A percentile compares a stretch with the other conserved stretches of the same genome.
Evolutionary conservation across 2,329 filamentous ascomycete species (phyloP).

Genomic region (Hypocreales sp.): DNA sequence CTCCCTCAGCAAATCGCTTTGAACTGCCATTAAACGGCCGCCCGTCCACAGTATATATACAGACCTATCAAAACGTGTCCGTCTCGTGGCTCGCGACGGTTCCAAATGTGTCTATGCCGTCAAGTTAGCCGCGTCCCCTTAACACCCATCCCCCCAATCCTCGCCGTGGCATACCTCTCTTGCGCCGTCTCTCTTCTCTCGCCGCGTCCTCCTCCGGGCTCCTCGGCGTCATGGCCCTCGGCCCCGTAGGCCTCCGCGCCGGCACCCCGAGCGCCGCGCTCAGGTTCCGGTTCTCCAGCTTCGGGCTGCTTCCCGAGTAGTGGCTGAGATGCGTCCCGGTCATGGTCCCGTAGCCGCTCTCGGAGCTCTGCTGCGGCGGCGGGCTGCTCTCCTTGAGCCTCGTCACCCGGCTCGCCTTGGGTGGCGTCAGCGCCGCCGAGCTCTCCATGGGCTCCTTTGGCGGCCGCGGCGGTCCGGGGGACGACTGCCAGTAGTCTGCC

Average conservation of each 20-base stretch:
- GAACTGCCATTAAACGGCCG: too few species aligned
- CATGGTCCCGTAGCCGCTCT: slow-evolving; percentile 36
- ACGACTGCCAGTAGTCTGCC: slow-evolving; percentile 29
- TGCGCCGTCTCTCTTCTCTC: slow-evolving; percentile 33
- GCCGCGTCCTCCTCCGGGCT: slow-evolving; percentile 30
- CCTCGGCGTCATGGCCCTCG: slow-evolving; percentile 45
- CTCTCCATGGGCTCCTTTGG: slow-evolving; percentile 45
- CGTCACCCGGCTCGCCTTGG: slow-evolving; percentile 29
- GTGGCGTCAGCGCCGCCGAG: slow-evolving; percentile 24
- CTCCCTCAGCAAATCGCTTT: too few species aligned
- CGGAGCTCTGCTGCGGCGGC: slow-evolving; percentile 38
- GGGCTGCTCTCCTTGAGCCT: slow-evolving; percentile 40
- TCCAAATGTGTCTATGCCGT: slow-evolving; percentile 17
- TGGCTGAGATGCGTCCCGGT: slow-evolving; percentile 31
- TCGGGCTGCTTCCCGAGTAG: slow-evolving; percentile 38
- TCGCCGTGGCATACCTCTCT: slow-evolving; percentile 35
- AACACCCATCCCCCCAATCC: not conserved
- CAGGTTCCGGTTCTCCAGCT: slow-evolving; percentile 40
- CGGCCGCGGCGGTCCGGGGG: slow-evolving; percentile 37
- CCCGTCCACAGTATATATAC: too few species aligned
- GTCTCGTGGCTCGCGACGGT: slow-evolving; percentile 17
- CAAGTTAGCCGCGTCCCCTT: not conserved
- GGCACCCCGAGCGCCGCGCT: slow-evolving; percentile 36
- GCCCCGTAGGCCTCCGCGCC: slow-evolving; percentile 39
- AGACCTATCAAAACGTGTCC: slow-evolving; percentile 23